Evolutionary conservation across 139 green algal species (phyloP).

Genomic region (Tetradesmus lagerheimii): DNA sequence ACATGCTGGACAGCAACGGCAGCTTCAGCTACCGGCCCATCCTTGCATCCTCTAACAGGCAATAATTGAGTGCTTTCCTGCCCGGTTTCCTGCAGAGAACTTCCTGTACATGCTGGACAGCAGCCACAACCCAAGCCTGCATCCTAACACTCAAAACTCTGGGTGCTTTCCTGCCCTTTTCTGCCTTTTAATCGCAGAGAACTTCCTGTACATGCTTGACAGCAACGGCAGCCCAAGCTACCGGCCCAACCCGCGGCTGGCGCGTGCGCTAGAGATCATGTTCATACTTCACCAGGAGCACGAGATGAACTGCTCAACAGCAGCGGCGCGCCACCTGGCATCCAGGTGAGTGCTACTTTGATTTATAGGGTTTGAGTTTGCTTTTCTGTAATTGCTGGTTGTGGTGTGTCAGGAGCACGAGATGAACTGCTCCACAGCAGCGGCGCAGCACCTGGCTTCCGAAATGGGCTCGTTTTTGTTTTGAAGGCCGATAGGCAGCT

Average conservation of each 20-base stretch:
- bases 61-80: not conserved
- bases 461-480: too few relatives aligned
- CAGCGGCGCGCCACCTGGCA: constrained; percentile 65
- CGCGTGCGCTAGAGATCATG: constrained; percentile 86
- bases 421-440: constrained; percentile 94
- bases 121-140: too few relatives aligned
- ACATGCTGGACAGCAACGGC: constrained; percentile 95
- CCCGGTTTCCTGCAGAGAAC: constrained; percentile 78
- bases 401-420: not conserved
- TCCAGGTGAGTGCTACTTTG: constrained; percentile 19
- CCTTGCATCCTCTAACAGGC: too few relatives aligned
- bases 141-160: too few relatives aligned
- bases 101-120: constrained; percentile 99
- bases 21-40: not conserved
- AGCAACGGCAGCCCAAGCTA: constrained; percentile 76
- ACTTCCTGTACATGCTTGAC: constrained; percentile 99
- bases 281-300: constrained; percentile 99
- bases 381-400: too few relatives aligned
- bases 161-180: too few relatives aligned
- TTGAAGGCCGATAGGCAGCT: too few relatives aligned
- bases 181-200: constrained; percentile 75
- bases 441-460: constrained; percentile 60
- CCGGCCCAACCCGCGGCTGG: constrained; percentile 85
- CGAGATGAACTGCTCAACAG: constrained; percentile 97
- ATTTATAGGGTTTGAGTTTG: not conserved